Percentiles rank a stretch among this genome's conserved stretches.
These are phyloP conservation scores for Sanghuangporus baumii DNA, from an alignment of 1,284 basidiomycete genomes.

Conservation along the genomic window DNA sequence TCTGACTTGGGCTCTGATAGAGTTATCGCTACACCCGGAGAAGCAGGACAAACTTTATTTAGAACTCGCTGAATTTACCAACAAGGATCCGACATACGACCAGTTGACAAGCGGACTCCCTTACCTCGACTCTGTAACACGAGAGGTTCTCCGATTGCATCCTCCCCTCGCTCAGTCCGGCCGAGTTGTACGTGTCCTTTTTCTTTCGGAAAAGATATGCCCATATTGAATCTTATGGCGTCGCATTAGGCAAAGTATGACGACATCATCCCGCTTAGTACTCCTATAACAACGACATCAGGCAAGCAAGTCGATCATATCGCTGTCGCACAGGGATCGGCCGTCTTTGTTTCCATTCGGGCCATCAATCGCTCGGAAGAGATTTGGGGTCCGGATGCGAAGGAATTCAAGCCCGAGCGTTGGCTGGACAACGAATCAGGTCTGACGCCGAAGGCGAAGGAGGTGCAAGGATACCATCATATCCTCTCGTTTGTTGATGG, in stretches of 20 bases:
- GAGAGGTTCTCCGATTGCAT: conserved; percentile 25
- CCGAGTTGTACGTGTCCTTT: conserved; percentile 31
- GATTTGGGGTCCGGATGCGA: conserved; percentile 17
- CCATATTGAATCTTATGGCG: background rate
- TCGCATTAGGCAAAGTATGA: conserved; percentile 9
- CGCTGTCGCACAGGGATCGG: background rate
- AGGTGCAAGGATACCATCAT: conserved; percentile 14
- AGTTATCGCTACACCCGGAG: conserved; percentile 26
- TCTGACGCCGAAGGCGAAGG: conserved; percentile 8
- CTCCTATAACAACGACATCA: conserved; percentile 4
- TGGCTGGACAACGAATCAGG: conserved; percentile 10
- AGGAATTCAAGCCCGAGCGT: conserved; percentile 16
- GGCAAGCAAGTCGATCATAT: conserved; percentile 1
- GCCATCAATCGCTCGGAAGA: conserved; percentile 12
- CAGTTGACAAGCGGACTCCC: conserved; percentile 23
- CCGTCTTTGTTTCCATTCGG: conserved; percentile 11
- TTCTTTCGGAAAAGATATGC: background rate
- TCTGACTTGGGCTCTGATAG: conserved; percentile 26
- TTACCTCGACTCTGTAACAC: conserved; percentile 12
- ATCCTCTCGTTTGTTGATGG: conserved; percentile 17
- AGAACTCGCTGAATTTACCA: conserved; percentile 21
- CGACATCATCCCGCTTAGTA: conserved; percentile 11
- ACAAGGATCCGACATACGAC: conserved; percentile 26
- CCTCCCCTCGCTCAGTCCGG: conserved; percentile 29
- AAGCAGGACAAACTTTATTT: conserved; percentile 26